Percentiles rank a stretch among this genome's conserved stretches.
These are phyloP conservation scores for Bjerkandera adusta DNA, from an alignment of 1,284 basidiomycete species.

Conservation along the genomic window DNA sequence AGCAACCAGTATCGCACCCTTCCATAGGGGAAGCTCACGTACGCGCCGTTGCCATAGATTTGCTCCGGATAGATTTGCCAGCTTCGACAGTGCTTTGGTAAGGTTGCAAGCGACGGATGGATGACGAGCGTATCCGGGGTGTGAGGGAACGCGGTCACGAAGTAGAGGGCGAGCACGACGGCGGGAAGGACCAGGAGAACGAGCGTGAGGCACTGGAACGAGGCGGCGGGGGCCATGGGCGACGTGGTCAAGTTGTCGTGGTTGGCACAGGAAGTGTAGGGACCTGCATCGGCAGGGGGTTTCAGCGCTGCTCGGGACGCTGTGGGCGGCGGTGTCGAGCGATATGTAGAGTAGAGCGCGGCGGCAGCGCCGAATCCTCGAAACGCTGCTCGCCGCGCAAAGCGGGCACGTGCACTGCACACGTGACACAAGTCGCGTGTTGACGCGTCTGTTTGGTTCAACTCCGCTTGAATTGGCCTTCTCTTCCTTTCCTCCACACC, in stretches of 20 bases:
- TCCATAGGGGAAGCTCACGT: constrained; percentile 61
- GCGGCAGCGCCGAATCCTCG: too few relatives aligned
- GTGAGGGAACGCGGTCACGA: constrained; percentile 61
- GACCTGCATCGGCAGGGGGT: too few relatives aligned
- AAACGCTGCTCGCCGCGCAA: too few relatives aligned
- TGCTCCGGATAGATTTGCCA: constrained; percentile 71
- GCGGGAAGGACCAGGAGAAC: constrained; percentile 58
- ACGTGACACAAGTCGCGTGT: too few relatives aligned
- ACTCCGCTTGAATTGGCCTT: too few relatives aligned
- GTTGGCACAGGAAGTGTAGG: too few relatives aligned
- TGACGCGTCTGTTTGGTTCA: too few relatives aligned
- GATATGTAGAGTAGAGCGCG: too few relatives aligned
- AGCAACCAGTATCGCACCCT: constrained; percentile 70
- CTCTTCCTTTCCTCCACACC: too few relatives aligned
- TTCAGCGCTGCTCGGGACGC: too few relatives aligned
- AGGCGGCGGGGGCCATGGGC: constrained; percentile 22
- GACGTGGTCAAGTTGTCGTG: constrained; percentile 1
- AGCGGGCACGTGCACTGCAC: too few relatives aligned
- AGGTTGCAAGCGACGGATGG: constrained; percentile 55
- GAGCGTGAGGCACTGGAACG: constrained; percentile 49
- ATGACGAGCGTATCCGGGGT: constrained; percentile 47
- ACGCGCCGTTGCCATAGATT: constrained; percentile 63
- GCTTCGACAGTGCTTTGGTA: constrained; percentile 50
- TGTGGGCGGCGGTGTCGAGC: constrained; percentile 2
- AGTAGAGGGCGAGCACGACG: constrained; percentile 54